Evolutionary conservation across 2,329 filamentous ascomycete species (phyloP).

Genomic region (Neocucurbitaria cava): DNA sequence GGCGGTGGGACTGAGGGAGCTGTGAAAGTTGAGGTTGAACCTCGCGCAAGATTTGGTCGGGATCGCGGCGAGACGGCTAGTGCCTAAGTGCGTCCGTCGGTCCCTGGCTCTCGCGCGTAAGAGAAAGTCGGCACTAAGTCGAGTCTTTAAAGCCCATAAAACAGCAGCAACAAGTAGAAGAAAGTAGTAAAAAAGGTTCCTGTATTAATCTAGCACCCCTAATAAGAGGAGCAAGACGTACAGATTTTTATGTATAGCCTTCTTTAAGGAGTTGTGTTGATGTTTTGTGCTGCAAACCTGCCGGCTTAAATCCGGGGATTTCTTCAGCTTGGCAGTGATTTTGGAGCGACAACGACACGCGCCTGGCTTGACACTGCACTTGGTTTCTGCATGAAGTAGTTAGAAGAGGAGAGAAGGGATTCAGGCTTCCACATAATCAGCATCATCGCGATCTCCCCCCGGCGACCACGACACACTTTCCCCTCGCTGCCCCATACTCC

Average conservation of each 20-base stretch:
- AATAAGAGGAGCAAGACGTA: no score
- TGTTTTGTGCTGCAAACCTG: no score
- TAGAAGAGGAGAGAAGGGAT: neutral
- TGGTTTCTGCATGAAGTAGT: neutral
- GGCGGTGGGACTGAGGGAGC: slow-evolving; percentile 24
- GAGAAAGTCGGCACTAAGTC: no score
- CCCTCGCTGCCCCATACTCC: slow-evolving; percentile 5
- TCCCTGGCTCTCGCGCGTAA: slow-evolving; percentile 27
- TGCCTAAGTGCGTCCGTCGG: no score
- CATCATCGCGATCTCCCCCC: neutral
- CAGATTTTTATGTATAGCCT: no score
- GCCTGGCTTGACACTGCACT: slow-evolving; percentile 4
- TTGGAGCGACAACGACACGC: slow-evolving; percentile 9
- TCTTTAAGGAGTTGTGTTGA: no score
- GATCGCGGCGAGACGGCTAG: slow-evolving; percentile 17
- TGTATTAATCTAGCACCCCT: no score
- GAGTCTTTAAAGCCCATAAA: no score
- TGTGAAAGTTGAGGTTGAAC: slow-evolving; percentile 38
- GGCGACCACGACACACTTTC: neutral
- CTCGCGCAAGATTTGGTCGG: slow-evolving; percentile 35
- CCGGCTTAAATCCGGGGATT: no score
- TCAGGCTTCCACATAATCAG: neutral
- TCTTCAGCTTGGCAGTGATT: slow-evolving; percentile 40
- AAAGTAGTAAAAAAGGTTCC: no score
- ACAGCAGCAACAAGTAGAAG: no score